phyloP scores from a whole-genome alignment of 1,139 yeast genomes.

The Taiozyma sp. region DNA sequence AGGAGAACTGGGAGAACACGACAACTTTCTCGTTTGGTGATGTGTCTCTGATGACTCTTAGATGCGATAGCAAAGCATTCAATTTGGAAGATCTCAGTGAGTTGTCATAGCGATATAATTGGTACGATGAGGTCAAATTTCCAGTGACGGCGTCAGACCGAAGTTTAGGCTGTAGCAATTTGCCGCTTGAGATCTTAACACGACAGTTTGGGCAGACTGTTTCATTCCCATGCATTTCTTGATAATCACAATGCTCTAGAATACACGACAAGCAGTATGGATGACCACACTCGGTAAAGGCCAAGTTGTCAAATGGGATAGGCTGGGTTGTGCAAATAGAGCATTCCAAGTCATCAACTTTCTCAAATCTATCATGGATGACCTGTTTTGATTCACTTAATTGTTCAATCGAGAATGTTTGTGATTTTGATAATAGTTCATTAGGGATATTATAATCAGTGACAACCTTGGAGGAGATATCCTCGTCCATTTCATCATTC shows the following conservation, averaged over 20 bases:
- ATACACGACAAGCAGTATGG: constrained; percentile 71
- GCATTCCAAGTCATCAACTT: constrained; percentile 61
- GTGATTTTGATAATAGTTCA: constrained; percentile 11
- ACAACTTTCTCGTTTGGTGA: constrained; percentile 69
- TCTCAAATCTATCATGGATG: constrained; percentile 31
- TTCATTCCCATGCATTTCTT: constrained; percentile 22
- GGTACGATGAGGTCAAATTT: constrained; percentile 1
- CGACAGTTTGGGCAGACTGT: constrained; percentile 57
- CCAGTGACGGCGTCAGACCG: not conserved
- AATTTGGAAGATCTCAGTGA: constrained; percentile 60
- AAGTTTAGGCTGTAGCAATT: constrained; percentile 20
- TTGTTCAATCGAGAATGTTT: constrained; percentile 17
- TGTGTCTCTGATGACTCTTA: constrained; percentile 46
- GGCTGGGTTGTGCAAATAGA: constrained; percentile 74
- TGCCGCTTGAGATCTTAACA: constrained; percentile 14
- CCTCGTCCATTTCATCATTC: constrained; percentile 30
- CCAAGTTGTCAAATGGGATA: constrained; percentile 48
- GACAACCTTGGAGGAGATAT: constrained; percentile 30
- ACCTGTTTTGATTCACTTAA: constrained; percentile 29
- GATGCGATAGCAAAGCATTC: constrained; percentile 58
- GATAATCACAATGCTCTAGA: constrained; percentile 55
- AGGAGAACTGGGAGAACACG: constrained; percentile 88
- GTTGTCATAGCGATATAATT: constrained; percentile 21
- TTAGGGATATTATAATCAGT: constrained; percentile 26
- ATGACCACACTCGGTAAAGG: constrained; percentile 79